phyloP scores from a whole-genome alignment of 192 early-diverging fungal species.

The Coemansia sp. region DNA sequence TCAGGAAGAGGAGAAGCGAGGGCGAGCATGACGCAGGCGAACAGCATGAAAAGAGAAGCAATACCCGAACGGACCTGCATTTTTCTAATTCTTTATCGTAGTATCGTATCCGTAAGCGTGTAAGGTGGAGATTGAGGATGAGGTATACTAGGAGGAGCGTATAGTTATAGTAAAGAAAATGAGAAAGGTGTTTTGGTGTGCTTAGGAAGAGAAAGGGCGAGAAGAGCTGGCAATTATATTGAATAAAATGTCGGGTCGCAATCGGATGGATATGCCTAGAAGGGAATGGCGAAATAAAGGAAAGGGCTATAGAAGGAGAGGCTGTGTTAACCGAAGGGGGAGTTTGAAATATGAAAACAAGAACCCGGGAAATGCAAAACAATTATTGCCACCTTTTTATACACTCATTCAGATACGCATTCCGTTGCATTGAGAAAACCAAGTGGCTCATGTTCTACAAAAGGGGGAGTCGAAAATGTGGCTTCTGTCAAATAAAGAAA shows the following conservation, averaged over 20 bases:
- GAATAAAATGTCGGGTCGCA: neutral
- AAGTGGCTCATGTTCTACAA: neutral
- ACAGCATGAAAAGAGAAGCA: conserved; percentile 13
- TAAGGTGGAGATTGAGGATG: neutral
- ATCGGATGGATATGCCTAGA: conserved; percentile 3
- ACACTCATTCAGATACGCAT: neutral
- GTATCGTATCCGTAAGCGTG: neutral
- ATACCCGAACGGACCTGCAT: conserved; percentile 34
- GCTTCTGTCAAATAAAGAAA: conserved; percentile 1
- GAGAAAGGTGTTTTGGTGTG: neutral
- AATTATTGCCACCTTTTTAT: conserved; percentile 1
- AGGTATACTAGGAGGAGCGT: neutral
- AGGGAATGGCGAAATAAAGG: neutral
- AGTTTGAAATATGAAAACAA: conserved; percentile 1
- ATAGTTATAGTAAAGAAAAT: neutral
- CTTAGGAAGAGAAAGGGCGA: neutral
- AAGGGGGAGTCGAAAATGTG: neutral
- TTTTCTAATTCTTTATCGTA: neutral
- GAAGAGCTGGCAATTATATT: neutral
- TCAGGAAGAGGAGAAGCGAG: conserved; percentile 33
- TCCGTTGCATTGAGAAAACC: neutral
- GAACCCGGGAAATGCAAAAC: neutral
- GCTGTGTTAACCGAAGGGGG: neutral
- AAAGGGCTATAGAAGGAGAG: neutral
- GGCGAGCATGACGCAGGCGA: conserved; percentile 19